Conservation (phyloP, 148 eudicot genomes). For the Selenicereus undatus region DNA sequence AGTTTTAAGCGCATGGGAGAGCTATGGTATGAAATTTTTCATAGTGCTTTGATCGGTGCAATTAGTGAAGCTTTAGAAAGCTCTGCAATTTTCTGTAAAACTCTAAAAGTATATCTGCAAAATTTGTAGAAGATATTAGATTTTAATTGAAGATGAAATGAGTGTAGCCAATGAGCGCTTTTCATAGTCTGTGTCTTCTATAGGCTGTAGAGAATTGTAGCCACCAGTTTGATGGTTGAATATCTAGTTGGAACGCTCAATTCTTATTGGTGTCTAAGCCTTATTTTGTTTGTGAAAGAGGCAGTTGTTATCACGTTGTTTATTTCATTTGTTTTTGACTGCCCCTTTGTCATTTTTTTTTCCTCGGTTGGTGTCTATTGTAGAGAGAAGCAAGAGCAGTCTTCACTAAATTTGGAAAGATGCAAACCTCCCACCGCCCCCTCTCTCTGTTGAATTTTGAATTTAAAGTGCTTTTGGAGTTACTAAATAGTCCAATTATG, state of each 20-base stretch:
- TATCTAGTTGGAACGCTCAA: too few species aligned
- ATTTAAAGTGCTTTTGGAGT: background rate
- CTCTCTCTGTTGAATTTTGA: background rate
- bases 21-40: background rate
- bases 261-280: background rate
- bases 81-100: too few species aligned
- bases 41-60: background rate
- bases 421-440: too few species aligned
- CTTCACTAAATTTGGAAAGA: too few species aligned
- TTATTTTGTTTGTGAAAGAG: slow-evolving; percentile 13
- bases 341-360: background rate
- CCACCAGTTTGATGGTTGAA: background rate
- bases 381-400: background rate
- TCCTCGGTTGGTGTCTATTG: background rate
- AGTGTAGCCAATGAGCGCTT: background rate
- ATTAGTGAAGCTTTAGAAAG: too few species aligned
- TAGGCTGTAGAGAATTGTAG: background rate
- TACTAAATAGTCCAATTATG: slow-evolving; percentile 11
- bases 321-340: background rate
- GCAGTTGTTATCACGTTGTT: background rate
- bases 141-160: background rate
- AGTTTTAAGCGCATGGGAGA: too few species aligned
- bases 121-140: too few species aligned
- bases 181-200: background rate
- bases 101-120: too few species aligned